Evolutionary conservation across 2,329 filamentous ascomycete genomes (phyloP), one percentile per base, ranked within the genome.

Genomic region (Penicillium sp.): DNA sequence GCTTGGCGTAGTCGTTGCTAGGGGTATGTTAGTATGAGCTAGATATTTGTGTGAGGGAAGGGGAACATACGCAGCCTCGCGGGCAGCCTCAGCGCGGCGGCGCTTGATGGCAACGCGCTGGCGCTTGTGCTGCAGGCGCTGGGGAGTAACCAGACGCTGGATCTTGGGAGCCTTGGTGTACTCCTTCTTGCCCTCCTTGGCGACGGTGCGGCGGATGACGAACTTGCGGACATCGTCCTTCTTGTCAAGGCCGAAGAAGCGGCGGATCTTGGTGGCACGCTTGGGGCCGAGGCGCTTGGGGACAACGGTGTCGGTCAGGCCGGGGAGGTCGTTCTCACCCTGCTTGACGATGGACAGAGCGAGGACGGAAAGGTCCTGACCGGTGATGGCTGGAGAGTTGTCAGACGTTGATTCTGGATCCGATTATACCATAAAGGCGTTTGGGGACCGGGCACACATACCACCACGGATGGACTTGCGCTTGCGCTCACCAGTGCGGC

Each of bases 191-290:
- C 89, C 91, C 82, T 97, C 93, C 72, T 85, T 87, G 80, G 89
- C 84, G 69, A 98, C 85, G 77, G 97, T 93, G 75, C 93, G 93
- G 75, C 93, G 93, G 71, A 98, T 97, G 77, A 98, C 93, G 80
- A 95, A 98, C 82, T 97, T 96, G 82, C 93, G 91, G 78, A 97
- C 91, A 87, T 98, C 93, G 82, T 98, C 93, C 86, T 97, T 90
- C 90, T 97, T 97, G 87, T 86, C 91, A 84, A 98, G 87, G 80
- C 89, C 85, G 81, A 97, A 98, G 87, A 98, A 98, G 75, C 85
- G 86, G 77, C 91, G 89, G 80, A 98, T 97, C 89, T 97, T 98
- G 80, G 89, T 95, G 73, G 93, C 93, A 72, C 93, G 88, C 90
- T 98, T 98, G 80, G 93, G 93, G 68, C 93, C 93, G 72, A 98